These are phyloP conservation scores for Aspergillus ruber DNA, from an alignment of 2,329 filamentous ascomycete species.

Conservation along the genomic window DNA sequence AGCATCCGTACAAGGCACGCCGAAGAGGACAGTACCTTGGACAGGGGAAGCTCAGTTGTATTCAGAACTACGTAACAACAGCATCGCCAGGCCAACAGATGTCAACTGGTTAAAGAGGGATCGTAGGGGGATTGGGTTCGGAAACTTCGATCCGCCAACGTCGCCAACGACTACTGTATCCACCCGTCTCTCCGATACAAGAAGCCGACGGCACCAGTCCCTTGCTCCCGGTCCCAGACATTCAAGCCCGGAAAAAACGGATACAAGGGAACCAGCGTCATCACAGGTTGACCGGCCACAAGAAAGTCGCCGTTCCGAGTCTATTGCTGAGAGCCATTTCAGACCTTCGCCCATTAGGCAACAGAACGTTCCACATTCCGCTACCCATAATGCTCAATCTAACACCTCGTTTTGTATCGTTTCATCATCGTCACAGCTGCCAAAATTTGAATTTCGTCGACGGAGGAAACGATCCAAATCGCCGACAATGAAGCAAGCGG, in stretches of 20 bases:
- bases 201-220: slow-evolving; percentile 2
- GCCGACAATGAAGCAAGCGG: neutral
- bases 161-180: slow-evolving; percentile 25
- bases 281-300: neutral
- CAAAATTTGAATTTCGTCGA: slow-evolving; percentile 34
- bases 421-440: slow-evolving; percentile 32
- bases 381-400: neutral
- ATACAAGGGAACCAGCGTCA: neutral
- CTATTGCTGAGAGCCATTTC: neutral
- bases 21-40: slow-evolving; percentile 4
- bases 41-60: neutral
- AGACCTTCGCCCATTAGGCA: neutral
- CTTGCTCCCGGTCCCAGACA: neutral
- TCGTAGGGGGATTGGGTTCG: slow-evolving; percentile 19
- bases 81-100: slow-evolving; percentile 4
- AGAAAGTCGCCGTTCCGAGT: neutral
- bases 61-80: neutral
- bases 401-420: slow-evolving; percentile 23
- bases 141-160: slow-evolving; percentile 29
- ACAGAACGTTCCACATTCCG: neutral
- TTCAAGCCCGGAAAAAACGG: neutral
- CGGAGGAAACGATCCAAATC: slow-evolving; percentile 10
- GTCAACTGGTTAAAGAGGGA: slow-evolving; percentile 26
- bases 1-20: slow-evolving; percentile 3
- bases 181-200: slow-evolving; percentile 12